Evolutionary conservation across 495 filamentous ascomycete genomes (phyloP).

Genomic region (Talaromyces liani): DNA sequence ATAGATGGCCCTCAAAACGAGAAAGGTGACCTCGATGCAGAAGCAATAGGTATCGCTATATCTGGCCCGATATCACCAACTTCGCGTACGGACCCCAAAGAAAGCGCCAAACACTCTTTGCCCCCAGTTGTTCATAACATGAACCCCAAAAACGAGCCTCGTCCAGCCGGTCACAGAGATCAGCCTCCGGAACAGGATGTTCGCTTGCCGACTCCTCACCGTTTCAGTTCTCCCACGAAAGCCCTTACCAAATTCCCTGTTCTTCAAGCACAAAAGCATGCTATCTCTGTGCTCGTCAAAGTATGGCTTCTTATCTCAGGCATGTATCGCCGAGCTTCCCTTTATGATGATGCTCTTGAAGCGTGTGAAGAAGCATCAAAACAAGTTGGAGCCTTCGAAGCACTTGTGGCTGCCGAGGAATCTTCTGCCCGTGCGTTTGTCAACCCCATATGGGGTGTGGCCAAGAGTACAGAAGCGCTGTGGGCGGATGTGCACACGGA

Average conservation of each 20-base stretch:
- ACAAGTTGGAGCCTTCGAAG: conserved; percentile 47
- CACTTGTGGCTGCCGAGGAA: conserved; percentile 31
- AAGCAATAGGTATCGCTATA: conserved; percentile 38
- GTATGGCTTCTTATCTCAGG: conserved; percentile 86
- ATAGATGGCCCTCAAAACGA: not conserved
- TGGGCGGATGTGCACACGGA: conserved; percentile 75
- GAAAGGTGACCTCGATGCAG: conserved; percentile 10
- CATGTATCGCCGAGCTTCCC: conserved; percentile 74
- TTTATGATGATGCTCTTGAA: conserved; percentile 67
- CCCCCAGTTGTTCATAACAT: conserved; percentile 45
- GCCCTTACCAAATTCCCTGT: conserved; percentile 30
- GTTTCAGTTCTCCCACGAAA: conserved; percentile 37
- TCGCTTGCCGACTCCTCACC: conserved; percentile 37
- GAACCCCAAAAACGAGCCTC: conserved; percentile 31
- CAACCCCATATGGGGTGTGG: conserved; percentile 62
- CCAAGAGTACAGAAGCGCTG: conserved; percentile 69
- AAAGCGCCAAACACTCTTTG: conserved; percentile 34
- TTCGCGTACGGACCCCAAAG: conserved; percentile 8
- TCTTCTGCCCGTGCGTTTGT: conserved; percentile 46
- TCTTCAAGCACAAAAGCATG: conserved; percentile 43
- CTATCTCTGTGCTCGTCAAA: conserved; percentile 57
- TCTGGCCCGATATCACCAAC: conserved; percentile 17
- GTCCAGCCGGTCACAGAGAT: conserved; percentile 35
- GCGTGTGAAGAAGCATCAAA: conserved; percentile 77
- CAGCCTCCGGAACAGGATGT: conserved; percentile 47